These are phyloP conservation scores for Uromyces viciae-fabae DNA, from an alignment of 1,284 basidiomycete species.

Conservation along the genomic window DNA sequence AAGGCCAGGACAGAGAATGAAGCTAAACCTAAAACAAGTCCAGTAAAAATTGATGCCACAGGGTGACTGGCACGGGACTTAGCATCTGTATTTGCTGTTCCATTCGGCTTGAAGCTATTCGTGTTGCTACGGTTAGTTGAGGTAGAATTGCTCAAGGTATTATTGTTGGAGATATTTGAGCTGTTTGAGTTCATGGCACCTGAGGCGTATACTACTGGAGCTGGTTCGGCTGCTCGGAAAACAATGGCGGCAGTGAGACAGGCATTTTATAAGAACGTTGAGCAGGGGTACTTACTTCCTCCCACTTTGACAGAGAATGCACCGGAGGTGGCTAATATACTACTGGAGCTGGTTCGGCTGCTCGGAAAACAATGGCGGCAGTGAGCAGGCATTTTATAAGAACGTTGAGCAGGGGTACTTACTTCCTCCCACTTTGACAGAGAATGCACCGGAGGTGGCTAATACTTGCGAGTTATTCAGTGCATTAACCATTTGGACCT, in stretches of 20 bases:
- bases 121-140: not conserved
- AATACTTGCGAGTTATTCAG: constrained; percentile 28
- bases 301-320: constrained; percentile 31
- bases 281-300: not conserved
- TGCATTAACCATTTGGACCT: constrained; percentile 42
- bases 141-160: not conserved
- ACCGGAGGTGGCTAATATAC: constrained; percentile 31
- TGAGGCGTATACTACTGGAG: not conserved
- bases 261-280: not conserved
- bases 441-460: constrained; percentile 36
- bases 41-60: no score
- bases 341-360: not conserved
- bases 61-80: no score
- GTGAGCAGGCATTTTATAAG: not conserved
- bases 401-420: not conserved
- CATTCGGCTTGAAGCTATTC: constrained; percentile 8
- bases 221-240: not conserved
- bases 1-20: no score
- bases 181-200: not conserved
- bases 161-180: not conserved
- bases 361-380: no score
- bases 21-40: no score
- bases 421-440: constrained; percentile 32
- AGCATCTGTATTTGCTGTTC: not conserved
- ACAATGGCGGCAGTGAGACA: no score